These are phyloP conservation scores for Madurella mycetomatis DNA, from an alignment of 2,329 filamentous ascomycete species.

Conservation along the genomic window DNA sequence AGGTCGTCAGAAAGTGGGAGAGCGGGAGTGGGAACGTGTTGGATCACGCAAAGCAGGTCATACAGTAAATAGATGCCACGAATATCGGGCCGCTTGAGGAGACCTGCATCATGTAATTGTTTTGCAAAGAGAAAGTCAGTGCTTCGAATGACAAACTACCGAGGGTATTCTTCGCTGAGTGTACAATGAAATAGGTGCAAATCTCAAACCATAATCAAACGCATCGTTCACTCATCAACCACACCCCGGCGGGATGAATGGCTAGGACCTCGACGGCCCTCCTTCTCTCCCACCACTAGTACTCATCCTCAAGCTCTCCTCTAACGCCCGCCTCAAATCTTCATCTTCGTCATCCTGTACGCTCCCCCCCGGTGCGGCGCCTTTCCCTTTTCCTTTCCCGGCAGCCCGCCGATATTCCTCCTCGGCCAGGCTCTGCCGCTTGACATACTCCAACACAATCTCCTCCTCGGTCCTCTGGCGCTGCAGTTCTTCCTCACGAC, in stretches of 20 bases:
- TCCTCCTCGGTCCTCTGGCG: constrained; percentile 60
- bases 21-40: constrained; percentile 24
- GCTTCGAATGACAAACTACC: too few relatives aligned
- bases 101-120: background rate
- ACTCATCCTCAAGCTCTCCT: constrained; percentile 50
- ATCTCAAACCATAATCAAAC: too few relatives aligned
- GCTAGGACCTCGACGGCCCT: constrained; percentile 5
- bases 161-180: too few relatives aligned
- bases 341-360: constrained; percentile 50
- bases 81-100: background rate
- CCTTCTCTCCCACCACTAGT: constrained; percentile 25
- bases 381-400: constrained; percentile 32
- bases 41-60: background rate
- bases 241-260: background rate
- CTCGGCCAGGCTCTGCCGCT: constrained; percentile 70
- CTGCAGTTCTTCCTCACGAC: constrained; percentile 40
- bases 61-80: background rate
- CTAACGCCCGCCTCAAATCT: constrained; percentile 51
- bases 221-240: background rate
- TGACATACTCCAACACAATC: constrained; percentile 70
- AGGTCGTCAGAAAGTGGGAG: constrained; percentile 23
- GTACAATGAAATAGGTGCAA: too few relatives aligned
- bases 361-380: constrained; percentile 39
- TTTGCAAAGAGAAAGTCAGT: background rate
- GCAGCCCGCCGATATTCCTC: constrained; percentile 46